Percentiles rank a stretch among this genome's conserved stretches.
These are phyloP conservation scores for Casuarina glauca DNA, from an alignment of 306 rosid genomes.

Conservation along the genomic window DNA sequence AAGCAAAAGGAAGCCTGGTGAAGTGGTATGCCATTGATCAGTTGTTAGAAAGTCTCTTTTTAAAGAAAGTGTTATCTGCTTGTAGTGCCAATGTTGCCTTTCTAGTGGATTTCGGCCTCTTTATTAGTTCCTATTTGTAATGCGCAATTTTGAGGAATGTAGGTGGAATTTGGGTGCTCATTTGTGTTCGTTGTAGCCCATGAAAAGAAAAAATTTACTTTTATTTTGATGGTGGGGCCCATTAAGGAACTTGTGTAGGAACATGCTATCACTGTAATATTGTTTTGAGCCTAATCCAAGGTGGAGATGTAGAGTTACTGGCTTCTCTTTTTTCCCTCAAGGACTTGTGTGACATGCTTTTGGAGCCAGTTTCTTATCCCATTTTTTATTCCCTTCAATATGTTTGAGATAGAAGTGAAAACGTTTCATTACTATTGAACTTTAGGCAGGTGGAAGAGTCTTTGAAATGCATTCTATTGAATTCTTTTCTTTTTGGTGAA, in stretches of 20 bases:
- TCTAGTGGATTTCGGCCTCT: too few relatives aligned
- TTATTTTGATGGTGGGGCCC: not conserved
- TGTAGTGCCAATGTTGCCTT: not conserved
- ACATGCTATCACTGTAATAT: not conserved
- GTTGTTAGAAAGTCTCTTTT: conserved; percentile 1
- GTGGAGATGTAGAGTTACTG: not conserved
- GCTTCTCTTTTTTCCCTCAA: not conserved
- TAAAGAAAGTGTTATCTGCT: conserved; percentile 1
- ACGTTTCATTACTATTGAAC: too few relatives aligned
- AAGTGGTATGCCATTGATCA: conserved; percentile 56
- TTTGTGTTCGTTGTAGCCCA: not conserved
- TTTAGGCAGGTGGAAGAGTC: not conserved
- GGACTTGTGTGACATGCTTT: not conserved
- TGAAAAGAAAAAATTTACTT: not conserved
- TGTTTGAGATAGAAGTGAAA: not conserved
- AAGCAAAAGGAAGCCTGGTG: conserved; percentile 93
- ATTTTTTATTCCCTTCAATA: not conserved
- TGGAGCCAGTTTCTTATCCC: not conserved
- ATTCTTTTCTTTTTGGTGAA: not conserved
- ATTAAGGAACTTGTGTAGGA: not conserved
- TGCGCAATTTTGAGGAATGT: not conserved
- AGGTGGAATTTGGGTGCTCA: too few relatives aligned
- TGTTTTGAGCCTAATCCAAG: not conserved
- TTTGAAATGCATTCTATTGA: not conserved
- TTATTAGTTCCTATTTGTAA: not conserved